Evolutionary conservation across 139 green algal species (phyloP), one percentile per base, ranked within the genome.

Genomic region (Chlorella ohadii): DNA sequence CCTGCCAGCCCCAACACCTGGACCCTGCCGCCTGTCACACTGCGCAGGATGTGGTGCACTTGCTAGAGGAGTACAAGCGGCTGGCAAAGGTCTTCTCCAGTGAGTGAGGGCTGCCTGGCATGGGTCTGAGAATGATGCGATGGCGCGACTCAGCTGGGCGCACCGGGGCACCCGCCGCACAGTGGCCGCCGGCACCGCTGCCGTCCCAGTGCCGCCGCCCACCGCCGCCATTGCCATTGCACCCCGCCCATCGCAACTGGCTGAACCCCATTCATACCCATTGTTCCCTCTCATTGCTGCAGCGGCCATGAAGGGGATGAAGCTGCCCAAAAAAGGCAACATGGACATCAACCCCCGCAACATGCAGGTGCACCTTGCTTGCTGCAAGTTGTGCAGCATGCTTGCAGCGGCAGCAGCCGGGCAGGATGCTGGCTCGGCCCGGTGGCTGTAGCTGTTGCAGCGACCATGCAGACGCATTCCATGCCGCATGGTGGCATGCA

Each of bases 11-110:
- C n/a, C n/a, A n/a, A n/a, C n/a, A n/a, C n/a, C n/a, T n/a, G n/a
- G n/a, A n/a, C n/a, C n/a, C n/a, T n/a, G n/a, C n/a, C n/a, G n/a
- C n/a, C n/a, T n/a, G n/a, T n/a, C n/a, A n/a, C n/a, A n/a, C n/a
- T n/a, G n/a, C 64, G 15, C 36, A 84, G 34, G 91, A 96, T 31
- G 92, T 98, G 55, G 57, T 89, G 5, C 76, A 87, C 47, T 85
- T 99, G 78, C 61, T 99, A 70, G 94, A 98, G 84, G 94, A 98
- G 86, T 98, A 97, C 93, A 96, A 96, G 88, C 89, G 93, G 27
- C 92, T 99, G 86, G 83, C 86, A 72, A 98, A 97, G 89, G 92
- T 98, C 55, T 81, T 81, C 33, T 81, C 74, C 27, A 81, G 74
- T 81, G 74, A 81, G 74, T 81, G 34, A 4, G 3, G 47, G 15